Base-by-base conservation (phyloP, 225 moss, liverwort and hornwort species). In the Anthoceros angustus region DNA sequence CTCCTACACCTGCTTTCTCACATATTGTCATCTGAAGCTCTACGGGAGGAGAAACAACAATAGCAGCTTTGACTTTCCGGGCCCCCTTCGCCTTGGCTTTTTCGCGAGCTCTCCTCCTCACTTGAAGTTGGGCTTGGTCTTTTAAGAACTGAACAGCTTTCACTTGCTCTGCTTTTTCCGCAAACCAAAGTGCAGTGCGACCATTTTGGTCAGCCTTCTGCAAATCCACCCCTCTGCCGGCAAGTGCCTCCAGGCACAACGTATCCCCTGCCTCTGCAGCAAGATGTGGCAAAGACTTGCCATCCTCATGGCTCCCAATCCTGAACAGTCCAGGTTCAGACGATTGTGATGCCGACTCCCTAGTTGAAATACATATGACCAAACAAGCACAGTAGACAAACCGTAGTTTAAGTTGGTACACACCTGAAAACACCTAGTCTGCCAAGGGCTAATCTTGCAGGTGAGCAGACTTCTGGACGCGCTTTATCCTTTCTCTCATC, bases 391-490 rank as follows among this genome's bases (percentile, higher is more conserved):
- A 32, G 32, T 1, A 32, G 32, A 32, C 2, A 32, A 32, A 32
- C 50, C 21, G 1, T 55, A 21, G 21, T 55, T 15, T 55, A 15
- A 55, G 50, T 55, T 55, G 16, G 3, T 55, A 55, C 21, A 49
- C 61, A 68, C 67, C 67, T 68, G 67, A 68, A 68, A 6, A 68
- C 48, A 14, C 67, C 67, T 40, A 68, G 43, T 49, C 67, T 68
- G 5, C 50, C 67, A n/a, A 68, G 67, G n/a, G 67, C 67, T 38
- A 68, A 49, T 55, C 67, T 68, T 12, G 67, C 26, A 39, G 67
- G 67, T 2, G 67, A 49, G 32, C 67, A 68, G 4, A 68, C 67
- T 46, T 68, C 67, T 5, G 48, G 50, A 10, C 61, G 67, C 45
- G 41, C 48, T 32, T 49, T 68, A 16, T 68, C 67, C 15, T 39